Evolutionary conservation across 208 protist genomes (phyloP), one percentile per base, ranked within the genome.

Genomic region (Leishmania lainsoni): DNA sequence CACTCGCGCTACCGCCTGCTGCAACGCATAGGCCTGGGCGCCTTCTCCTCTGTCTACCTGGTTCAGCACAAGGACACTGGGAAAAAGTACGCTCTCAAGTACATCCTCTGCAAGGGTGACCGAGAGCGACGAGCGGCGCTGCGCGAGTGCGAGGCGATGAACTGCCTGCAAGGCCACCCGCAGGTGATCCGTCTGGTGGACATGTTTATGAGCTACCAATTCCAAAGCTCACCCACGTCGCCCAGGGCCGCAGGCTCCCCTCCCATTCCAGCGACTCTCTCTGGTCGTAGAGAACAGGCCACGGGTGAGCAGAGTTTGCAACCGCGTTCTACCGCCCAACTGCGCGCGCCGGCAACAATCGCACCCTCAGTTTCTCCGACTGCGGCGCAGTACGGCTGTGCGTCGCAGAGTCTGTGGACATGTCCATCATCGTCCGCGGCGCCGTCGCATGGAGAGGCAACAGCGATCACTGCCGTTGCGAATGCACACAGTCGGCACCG

Each of bases 161-260:
- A 93, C 81, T 39, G 68, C 29, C 70, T 95, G n/a, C 93, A 96
- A 49, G 91, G 90, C 8, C 91, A 95, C 71, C 93, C 91, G 6
- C 93, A 96, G 54, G 86, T 96, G 20, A 92, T 95, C 72, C 71
- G 87, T 0, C 85, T 96, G 32, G 84, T 90, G 9, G 93, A 95
- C 59, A 95, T 96, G 91, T 96, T 96, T 80, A 93, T 96, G 90
- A 89, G 78, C 65, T 94, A 94, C 70, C 70, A 86, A 32, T 93
- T 93, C 61, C 77, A 87, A 59, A 20, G 49, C 16, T n/a, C 35
- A 8, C 16, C 56, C 16, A 22, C 52, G 22, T 61, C 74, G 48
- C 51, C 74, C 16, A n/a, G 56, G 17, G 39, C 39, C 35, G 74
- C 51, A 65, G 48, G 10, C 74, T 61, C n/a, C 5, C 72, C n/a